A percentile compares a stretch with the other conserved stretches of the same genome.
These are phyloP conservation scores for Aspergillaceae sp. DNA, from an alignment of 2,329 filamentous ascomycete genomes.

Conservation along the genomic window DNA sequence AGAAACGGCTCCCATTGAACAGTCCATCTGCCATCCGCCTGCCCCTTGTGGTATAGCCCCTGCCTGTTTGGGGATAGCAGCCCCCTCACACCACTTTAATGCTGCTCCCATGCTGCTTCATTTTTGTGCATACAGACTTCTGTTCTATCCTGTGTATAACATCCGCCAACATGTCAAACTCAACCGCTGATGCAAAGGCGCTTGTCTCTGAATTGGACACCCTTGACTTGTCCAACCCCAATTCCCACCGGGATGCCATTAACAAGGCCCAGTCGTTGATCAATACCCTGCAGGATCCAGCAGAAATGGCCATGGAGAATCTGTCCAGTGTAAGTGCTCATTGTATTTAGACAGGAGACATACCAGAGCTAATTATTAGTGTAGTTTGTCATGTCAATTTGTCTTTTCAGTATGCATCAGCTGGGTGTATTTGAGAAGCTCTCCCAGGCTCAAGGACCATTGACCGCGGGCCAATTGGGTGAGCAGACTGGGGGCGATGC, in stretches of 20 bases:
- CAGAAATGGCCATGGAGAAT: background rate
- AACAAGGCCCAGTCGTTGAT: background rate
- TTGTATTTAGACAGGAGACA: background rate
- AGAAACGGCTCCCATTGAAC: too few species aligned
- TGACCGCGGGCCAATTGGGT: background rate
- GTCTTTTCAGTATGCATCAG: background rate
- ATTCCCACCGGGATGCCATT: background rate
- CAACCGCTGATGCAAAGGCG: background rate
- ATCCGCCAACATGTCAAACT: too few species aligned
- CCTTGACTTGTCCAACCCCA: background rate
- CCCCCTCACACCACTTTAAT: too few species aligned
- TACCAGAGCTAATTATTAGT: too few species aligned
- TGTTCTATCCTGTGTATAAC: too few species aligned
- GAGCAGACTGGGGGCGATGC: background rate
- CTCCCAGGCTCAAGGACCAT: background rate
- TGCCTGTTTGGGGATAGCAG: too few species aligned
- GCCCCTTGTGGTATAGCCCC: too few species aligned
- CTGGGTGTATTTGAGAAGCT: constrained; percentile 2
- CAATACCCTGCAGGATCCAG: background rate
- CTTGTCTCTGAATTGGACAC: background rate
- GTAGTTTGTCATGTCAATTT: background rate
- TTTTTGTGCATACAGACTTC: too few species aligned
- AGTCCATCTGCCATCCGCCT: too few species aligned
- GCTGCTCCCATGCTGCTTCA: too few species aligned
- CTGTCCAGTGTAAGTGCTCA: background rate